Conservation (phyloP, 1,139 yeast genomes). For the Debaryomyces sp. region DNA sequence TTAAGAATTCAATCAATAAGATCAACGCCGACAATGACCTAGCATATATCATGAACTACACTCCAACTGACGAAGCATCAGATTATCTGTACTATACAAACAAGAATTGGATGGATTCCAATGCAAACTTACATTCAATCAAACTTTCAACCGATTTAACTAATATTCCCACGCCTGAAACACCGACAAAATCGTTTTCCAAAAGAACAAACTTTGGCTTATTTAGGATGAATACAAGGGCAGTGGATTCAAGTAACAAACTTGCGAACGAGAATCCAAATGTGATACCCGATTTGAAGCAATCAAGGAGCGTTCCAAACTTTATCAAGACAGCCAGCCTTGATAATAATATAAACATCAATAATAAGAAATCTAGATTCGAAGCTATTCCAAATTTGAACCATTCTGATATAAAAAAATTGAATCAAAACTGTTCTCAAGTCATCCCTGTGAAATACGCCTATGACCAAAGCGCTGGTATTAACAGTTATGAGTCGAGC, state of each 20-base stretch:
- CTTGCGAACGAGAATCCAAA: background rate
- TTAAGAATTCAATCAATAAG: background rate
- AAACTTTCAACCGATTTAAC: conserved; percentile 7
- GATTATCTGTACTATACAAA: conserved; percentile 15
- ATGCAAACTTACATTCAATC: conserved; percentile 10
- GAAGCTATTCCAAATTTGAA: background rate
- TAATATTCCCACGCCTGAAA: background rate
- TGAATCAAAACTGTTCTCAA: background rate
- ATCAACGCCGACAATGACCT: conserved; percentile 10
- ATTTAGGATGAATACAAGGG: conserved; percentile 1
- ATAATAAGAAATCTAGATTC: background rate
- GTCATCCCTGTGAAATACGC: background rate
- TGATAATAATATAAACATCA: background rate
- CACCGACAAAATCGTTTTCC: background rate
- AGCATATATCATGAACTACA: background rate
- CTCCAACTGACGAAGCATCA: background rate
- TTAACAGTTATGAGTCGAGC: background rate
- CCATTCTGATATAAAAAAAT: background rate
- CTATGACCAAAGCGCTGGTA: background rate
- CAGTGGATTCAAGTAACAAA: background rate
- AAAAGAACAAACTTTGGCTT: conserved; percentile 8
- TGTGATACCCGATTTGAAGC: conserved; percentile 6
- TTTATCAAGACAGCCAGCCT: background rate
- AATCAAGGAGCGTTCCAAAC: conserved; percentile 14
- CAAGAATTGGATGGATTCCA: conserved; percentile 25